Evolutionary conservation across 768 basidiomycete species (phyloP).

Genomic region (Suillus subluteus): DNA sequence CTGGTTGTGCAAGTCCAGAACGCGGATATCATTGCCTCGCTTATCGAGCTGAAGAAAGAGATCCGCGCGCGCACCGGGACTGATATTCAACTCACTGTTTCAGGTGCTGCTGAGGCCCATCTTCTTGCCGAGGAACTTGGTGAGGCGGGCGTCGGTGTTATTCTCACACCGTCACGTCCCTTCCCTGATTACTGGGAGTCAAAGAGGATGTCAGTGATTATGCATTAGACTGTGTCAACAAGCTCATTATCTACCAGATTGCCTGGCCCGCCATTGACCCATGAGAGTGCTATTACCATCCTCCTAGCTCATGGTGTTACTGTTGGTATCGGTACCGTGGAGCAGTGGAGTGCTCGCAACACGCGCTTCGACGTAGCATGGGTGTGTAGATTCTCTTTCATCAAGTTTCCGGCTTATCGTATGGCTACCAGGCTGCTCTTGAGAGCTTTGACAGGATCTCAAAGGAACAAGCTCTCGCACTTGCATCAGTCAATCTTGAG

Average conservation of each 20-base stretch:
- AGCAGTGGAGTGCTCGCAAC: slow-evolving; percentile 75
- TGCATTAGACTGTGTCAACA: not conserved
- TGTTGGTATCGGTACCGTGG: slow-evolving; percentile 67
- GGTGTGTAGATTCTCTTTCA: slow-evolving; percentile 49
- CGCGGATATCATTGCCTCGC: slow-evolving; percentile 81
- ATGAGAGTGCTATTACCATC: slow-evolving; percentile 57
- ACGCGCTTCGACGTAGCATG: slow-evolving; percentile 82
- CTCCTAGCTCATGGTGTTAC: slow-evolving; percentile 72
- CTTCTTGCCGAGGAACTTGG: slow-evolving; percentile 75
- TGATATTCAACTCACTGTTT: slow-evolving; percentile 59
- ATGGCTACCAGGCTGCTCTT: slow-evolving; percentile 39
- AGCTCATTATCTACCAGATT: slow-evolving; percentile 26
- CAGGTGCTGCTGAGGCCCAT: slow-evolving; percentile 71
- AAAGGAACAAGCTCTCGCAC: slow-evolving; percentile 51
- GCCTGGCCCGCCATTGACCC: slow-evolving; percentile 34
- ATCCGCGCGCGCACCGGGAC: slow-evolving; percentile 50
- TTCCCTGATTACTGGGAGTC: slow-evolving; percentile 78
- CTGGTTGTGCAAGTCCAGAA: slow-evolving; percentile 75
- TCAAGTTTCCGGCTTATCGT: slow-evolving; percentile 28
- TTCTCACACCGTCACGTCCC: slow-evolving; percentile 66
- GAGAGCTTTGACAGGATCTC: slow-evolving; percentile 42
- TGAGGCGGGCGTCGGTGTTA: slow-evolving; percentile 67
- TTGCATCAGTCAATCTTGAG: slow-evolving; percentile 59
- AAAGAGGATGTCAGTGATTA: slow-evolving; percentile 34
- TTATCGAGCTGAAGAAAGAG: slow-evolving; percentile 71